Base-by-base conservation (phyloP, 2,329 filamentous ascomycete species). In the Fusarium gaditjirri region DNA sequence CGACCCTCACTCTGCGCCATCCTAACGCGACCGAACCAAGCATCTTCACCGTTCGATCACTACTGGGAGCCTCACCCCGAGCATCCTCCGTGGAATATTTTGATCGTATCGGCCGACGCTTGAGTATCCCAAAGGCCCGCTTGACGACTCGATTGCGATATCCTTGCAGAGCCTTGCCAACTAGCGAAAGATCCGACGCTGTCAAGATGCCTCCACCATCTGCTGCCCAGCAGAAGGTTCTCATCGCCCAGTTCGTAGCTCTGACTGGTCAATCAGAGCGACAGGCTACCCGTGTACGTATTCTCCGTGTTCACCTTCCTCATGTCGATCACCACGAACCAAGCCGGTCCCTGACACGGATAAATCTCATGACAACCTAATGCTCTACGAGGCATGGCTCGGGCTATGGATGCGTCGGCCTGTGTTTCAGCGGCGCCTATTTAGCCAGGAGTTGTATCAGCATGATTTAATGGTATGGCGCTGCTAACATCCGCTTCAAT, bases 201-300 rank as follows among this genome's bases (percentile, higher is more conserved):
- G 41, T 55, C 67, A 77, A 56, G 57, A 83, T 84, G 83, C 78
- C 83, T 64, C 80, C 81, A 36, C 76, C 78, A 47, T 79, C 81
- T 41, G 68, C 77, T 39, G 72, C 82, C 52, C 80, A 82, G 68
- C 82, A 86, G 73, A 85, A 82, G 79, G 76, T 79, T 43, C 64
- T 84, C 72, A 77, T 83, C 66, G 71, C 76, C 54, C 80, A 86
- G 76, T 87, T 87, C 70, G 76, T 83, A 54, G 70, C 78, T 54
- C 74, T 84, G 50, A 87, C 86, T 16, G 84, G 84, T 38, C 80
- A 82, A 21, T 78, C 79, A 21, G 85, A 86, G 57, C 82, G 83
- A 66, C 80, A 78, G 38, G 85, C 86, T 39, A 78, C 80, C 63
- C 81, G 82, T 78, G 86, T 87, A 82, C 73, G 84, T 83, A 47